A percentile compares a stretch with the other conserved stretches of the same genome.
Evolutionary conservation across 164 flowering plant genomes (phyloP).

Genomic region (Berberis thunbergii): DNA sequence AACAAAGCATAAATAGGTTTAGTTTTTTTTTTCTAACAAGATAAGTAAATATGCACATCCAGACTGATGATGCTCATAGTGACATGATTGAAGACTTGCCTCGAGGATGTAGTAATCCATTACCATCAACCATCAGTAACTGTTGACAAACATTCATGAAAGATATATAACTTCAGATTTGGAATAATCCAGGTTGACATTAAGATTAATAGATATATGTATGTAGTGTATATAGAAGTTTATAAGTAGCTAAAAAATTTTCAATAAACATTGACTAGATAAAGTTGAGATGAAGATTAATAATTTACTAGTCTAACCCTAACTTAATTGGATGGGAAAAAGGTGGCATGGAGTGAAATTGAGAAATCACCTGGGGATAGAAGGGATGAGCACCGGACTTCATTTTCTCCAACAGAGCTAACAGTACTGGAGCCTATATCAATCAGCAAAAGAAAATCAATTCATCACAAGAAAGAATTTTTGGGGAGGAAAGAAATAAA

Average conservation of each 20-base stretch:
- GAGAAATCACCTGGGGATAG: slow-evolving; percentile 60
- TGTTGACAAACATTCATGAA: slow-evolving; percentile 19
- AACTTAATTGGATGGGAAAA: too few relatives aligned
- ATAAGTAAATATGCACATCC: too few relatives aligned
- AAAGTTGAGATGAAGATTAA: too few relatives aligned
- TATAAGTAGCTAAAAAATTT: too few relatives aligned
- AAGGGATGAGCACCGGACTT: slow-evolving; percentile 30
- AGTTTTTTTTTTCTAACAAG: too few relatives aligned
- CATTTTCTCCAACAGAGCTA: slow-evolving; percentile 64
- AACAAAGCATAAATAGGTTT: too few relatives aligned
- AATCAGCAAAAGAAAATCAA: too few relatives aligned
- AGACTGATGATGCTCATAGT: neutral
- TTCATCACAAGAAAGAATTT: neutral
- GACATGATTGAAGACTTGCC: slow-evolving; percentile 34
- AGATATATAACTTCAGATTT: neutral
- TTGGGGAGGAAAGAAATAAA: neutral
- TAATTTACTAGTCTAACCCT: too few relatives aligned
- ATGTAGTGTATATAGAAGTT: too few relatives aligned
- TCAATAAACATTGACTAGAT: too few relatives aligned
- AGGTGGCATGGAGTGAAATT: too few relatives aligned
- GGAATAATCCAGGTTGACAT: neutral
- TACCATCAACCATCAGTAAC: slow-evolving; percentile 88
- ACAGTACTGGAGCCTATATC: slow-evolving; percentile 62
- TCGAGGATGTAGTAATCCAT: slow-evolving; percentile 93
- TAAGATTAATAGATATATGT: too few relatives aligned